Percentiles rank a stretch among this genome's conserved stretches.
Conservation (phyloP, 768 basidiomycete species). For the Cytidiella melzeri region DNA sequence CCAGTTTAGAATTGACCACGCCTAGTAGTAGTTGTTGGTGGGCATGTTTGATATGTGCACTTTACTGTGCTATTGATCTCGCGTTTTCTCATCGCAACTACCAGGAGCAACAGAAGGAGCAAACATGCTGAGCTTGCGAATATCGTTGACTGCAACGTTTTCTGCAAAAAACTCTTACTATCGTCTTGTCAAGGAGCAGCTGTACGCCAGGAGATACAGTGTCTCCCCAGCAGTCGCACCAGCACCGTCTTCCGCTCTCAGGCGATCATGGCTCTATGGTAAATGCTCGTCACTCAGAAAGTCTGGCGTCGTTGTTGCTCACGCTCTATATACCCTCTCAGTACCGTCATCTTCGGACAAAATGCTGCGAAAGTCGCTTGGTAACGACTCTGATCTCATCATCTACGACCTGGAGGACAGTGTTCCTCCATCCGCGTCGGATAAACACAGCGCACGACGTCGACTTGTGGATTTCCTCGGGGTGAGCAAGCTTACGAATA, state of each 20-base stretch:
- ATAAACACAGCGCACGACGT: constrained; percentile 54
- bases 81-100: no score
- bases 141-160: no score
- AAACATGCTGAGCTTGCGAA: no score
- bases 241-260: constrained; percentile 5
- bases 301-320: constrained; percentile 1
- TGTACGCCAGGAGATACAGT: no score
- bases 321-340: constrained; percentile 16
- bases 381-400: constrained; percentile 58
- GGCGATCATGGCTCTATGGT: constrained; percentile 63
- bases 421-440: constrained; percentile 51
- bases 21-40: no score
- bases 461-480: constrained; percentile 50
- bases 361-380: constrained; percentile 77
- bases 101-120: no score
- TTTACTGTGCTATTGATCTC: no score
- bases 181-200: no score
- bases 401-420: constrained; percentile 91
- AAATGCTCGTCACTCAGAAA: background rate
- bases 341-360: constrained; percentile 77
- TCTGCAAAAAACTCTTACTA: no score
- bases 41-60: no score
- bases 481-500: constrained; percentile 30
- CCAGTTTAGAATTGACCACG: no score
- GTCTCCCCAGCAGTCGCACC: no score